Percentiles rank a stretch among this genome's conserved stretches.
These are phyloP conservation scores for Leishmania arabica DNA, from an alignment of 208 protist species.

Conservation along the genomic window DNA sequence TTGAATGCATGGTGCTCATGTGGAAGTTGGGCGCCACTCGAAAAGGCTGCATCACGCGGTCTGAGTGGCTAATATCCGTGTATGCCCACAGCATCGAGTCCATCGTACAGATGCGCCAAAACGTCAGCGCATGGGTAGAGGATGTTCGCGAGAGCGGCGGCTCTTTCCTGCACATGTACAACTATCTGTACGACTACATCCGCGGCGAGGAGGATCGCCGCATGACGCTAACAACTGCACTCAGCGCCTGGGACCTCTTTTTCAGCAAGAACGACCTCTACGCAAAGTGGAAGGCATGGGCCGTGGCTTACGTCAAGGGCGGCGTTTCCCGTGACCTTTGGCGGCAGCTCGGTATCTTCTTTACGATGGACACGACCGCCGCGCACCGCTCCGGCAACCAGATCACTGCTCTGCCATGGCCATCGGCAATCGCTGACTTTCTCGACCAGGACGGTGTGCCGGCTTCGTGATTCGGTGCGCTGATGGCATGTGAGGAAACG, in stretches of 20 bases:
- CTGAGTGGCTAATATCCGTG: slow-evolving; percentile 73
- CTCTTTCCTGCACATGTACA: slow-evolving; percentile 75
- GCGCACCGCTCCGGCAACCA: not conserved
- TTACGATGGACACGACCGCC: slow-evolving; percentile 5
- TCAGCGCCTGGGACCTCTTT: slow-evolving; percentile 68
- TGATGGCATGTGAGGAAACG: not conserved
- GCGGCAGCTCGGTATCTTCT: slow-evolving; percentile 65
- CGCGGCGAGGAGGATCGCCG: slow-evolving; percentile 75
- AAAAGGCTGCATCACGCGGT: slow-evolving; percentile 46
- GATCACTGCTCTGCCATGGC: slow-evolving; percentile 37
- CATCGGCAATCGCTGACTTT: slow-evolving; percentile 75
- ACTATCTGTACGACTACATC: slow-evolving; percentile 87
- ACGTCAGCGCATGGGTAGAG: slow-evolving; percentile 54
- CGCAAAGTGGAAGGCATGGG: slow-evolving; percentile 58
- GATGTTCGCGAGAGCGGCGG: slow-evolving; percentile 39
- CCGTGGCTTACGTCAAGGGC: slow-evolving; percentile 32
- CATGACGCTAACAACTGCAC: slow-evolving; percentile 51
- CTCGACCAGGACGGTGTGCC: slow-evolving; percentile 33
- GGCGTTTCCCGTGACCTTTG: slow-evolving; percentile 84
- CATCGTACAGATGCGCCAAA: slow-evolving; percentile 42
- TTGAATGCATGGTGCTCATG: slow-evolving; percentile 73
- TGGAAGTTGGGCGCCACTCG: slow-evolving; percentile 78
- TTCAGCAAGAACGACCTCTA: slow-evolving; percentile 40
- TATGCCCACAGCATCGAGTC: slow-evolving; percentile 64
- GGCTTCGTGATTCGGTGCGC: not conserved